Conservation (phyloP, 805 yeast genomes). For the Pichia phayaonensis region DNA sequence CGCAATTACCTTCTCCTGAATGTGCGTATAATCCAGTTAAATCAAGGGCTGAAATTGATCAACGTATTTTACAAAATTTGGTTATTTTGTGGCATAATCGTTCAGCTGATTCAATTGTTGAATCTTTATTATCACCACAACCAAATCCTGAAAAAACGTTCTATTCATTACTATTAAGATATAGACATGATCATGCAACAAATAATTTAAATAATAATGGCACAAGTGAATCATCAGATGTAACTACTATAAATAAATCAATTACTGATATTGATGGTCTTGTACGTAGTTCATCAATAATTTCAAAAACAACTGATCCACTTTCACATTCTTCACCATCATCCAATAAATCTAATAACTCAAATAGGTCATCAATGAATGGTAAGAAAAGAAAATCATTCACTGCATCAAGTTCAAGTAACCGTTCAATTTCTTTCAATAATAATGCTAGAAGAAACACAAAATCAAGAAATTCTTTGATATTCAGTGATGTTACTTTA, state of each 20-base stretch:
- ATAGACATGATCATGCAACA: slow-evolving; percentile 28
- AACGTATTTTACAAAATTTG: slow-evolving; percentile 45
- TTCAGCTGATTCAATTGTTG: slow-evolving; percentile 29
- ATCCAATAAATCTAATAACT: not conserved
- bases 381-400: slow-evolving; percentile 35
- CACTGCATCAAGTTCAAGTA: slow-evolving; percentile 39
- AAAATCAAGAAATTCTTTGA: slow-evolving; percentile 12
- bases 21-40: slow-evolving; percentile 42
- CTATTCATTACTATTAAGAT: slow-evolving; percentile 29
- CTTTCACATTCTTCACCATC: slow-evolving; percentile 4
- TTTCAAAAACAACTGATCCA: slow-evolving; percentile 22
- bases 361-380: slow-evolving; percentile 4
- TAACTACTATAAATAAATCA: not conserved
- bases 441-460: slow-evolving; percentile 16
- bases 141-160: slow-evolving; percentile 33
- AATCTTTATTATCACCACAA: slow-evolving; percentile 22
- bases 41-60: slow-evolving; percentile 40
- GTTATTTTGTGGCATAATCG: slow-evolving; percentile 54
- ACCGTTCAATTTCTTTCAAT: slow-evolving; percentile 41
- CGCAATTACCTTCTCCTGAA: slow-evolving; percentile 46
- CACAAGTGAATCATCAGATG: not conserved
- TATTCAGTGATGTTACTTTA: not conserved
- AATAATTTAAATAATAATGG: not conserved
- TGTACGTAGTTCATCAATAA: slow-evolving; percentile 26
- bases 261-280: slow-evolving; percentile 12